phyloP scores from a whole-genome alignment of 805 yeast species.

The Osmozyma mogii region DNA sequence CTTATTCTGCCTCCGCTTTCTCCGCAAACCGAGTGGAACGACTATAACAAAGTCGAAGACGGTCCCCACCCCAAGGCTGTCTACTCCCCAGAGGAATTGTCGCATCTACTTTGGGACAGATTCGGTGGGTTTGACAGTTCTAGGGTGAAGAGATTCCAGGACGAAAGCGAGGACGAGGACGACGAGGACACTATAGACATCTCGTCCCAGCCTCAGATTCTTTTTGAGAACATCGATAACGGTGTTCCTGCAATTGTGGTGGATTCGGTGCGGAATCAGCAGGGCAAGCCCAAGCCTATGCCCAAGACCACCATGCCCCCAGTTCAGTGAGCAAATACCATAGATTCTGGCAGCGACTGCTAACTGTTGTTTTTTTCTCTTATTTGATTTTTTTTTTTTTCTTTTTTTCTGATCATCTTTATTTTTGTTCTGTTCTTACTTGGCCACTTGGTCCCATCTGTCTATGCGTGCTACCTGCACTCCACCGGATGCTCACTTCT shows the following conservation, averaged over 20 bases:
- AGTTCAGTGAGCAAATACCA: too few relatives aligned
- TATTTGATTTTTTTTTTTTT: too few relatives aligned
- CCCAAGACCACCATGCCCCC: slow-evolving; percentile 34
- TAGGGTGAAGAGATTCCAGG: slow-evolving; percentile 22
- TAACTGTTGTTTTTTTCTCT: too few relatives aligned
- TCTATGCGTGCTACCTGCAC: too few relatives aligned
- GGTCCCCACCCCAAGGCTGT: slow-evolving; percentile 31
- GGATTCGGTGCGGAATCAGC: slow-evolving; percentile 21
- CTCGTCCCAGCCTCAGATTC: slow-evolving; percentile 24
- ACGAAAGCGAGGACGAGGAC: slow-evolving; percentile 8
- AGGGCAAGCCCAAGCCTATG: slow-evolving; percentile 10
- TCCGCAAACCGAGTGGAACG: slow-evolving; percentile 38
- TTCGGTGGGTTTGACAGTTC: slow-evolving; percentile 33
- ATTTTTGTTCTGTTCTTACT: too few relatives aligned
- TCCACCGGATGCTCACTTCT: too few relatives aligned
- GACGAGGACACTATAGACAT: slow-evolving; percentile 15
- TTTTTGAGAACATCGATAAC: slow-evolving; percentile 28
- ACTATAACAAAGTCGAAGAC: slow-evolving; percentile 34
- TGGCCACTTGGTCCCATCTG: too few relatives aligned
- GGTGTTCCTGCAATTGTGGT: slow-evolving; percentile 36
- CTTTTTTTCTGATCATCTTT: too few relatives aligned
- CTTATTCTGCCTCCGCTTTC: slow-evolving; percentile 39
- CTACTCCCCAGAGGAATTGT: slow-evolving; percentile 31
- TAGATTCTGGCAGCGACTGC: too few relatives aligned
- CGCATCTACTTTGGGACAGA: slow-evolving; percentile 37